phyloP scores from a whole-genome alignment of 2,329 filamentous ascomycete species.

The Fusarium sp. region DNA sequence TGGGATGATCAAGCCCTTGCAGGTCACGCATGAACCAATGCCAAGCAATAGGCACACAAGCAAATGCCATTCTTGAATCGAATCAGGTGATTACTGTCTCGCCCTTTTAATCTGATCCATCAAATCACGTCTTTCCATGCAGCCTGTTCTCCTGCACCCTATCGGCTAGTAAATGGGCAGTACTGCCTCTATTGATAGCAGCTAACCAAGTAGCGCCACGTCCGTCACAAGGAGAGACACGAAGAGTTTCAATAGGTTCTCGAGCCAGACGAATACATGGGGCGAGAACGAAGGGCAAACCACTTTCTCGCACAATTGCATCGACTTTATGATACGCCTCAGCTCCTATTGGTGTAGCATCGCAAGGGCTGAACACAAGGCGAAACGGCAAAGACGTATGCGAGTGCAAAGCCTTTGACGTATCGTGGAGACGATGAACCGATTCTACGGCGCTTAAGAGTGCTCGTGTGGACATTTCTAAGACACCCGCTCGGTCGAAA shows the following conservation, averaged over 20 bases:
- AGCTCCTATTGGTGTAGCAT: conserved; percentile 61
- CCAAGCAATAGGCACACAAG: conserved; percentile 56
- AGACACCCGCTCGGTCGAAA: conserved; percentile 60
- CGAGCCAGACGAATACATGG: neutral
- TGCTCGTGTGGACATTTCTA: conserved; percentile 57
- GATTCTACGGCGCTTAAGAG: conserved; percentile 54
- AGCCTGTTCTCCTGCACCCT: neutral
- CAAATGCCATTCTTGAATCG: conserved; percentile 41
- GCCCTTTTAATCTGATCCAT: neutral
- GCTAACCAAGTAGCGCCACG: conserved; percentile 18
- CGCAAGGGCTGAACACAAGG: conserved; percentile 58
- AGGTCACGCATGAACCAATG: conserved; percentile 4
- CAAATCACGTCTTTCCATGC: neutral
- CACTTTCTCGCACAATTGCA: conserved; percentile 53
- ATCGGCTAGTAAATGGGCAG: neutral
- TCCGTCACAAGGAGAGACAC: conserved; percentile 9
- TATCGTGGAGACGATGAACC: conserved; percentile 53
- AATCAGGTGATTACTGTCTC: neutral
- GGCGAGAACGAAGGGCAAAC: conserved; percentile 49
- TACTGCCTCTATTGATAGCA: conserved; percentile 1
- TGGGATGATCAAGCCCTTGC: neutral
- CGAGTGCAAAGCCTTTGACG: conserved; percentile 58
- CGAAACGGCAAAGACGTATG: conserved; percentile 52
- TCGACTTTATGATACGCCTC: conserved; percentile 64
- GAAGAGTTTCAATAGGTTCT: neutral